Conservation (phyloP, 495 filamentous ascomycete species). For the Paragyromitra xinjiangensis region DNA sequence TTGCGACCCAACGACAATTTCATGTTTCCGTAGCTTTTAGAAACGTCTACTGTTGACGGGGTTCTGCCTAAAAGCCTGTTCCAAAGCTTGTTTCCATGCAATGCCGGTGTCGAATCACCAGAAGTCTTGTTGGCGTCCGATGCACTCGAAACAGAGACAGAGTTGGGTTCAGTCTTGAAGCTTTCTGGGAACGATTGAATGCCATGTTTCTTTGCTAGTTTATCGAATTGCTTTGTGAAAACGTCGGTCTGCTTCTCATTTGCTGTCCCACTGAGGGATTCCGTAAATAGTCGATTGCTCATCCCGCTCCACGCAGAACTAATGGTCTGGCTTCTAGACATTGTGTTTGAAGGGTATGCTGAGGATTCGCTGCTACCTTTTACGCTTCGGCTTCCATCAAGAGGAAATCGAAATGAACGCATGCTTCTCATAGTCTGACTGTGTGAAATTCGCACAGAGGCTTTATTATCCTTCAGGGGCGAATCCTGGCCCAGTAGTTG, state of each 20-base stretch:
- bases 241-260: slow-evolving; percentile 48
- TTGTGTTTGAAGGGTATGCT: slow-evolving; percentile 48
- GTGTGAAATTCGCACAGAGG: slow-evolving; percentile 42
- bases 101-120: slow-evolving; percentile 47
- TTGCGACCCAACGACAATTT: slow-evolving; percentile 50
- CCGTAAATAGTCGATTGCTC: slow-evolving; percentile 55
- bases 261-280: slow-evolving; percentile 39
- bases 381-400: slow-evolving; percentile 43
- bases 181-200: slow-evolving; percentile 55
- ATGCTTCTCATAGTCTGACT: slow-evolving; percentile 47
- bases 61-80: slow-evolving; percentile 55
- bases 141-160: slow-evolving; percentile 54
- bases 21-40: slow-evolving; percentile 53
- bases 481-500: slow-evolving; percentile 46
- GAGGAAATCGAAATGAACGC: slow-evolving; percentile 40
- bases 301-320: slow-evolving; percentile 58
- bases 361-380: slow-evolving; percentile 47
- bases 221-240: slow-evolving; percentile 56
- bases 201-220: slow-evolving; percentile 56
- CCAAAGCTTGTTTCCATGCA: slow-evolving; percentile 54
- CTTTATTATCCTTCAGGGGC: slow-evolving; percentile 28
- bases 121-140: slow-evolving; percentile 51
- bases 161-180: slow-evolving; percentile 42
- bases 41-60: slow-evolving; percentile 53
- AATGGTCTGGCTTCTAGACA: slow-evolving; percentile 55